A percentile compares a stretch with the other conserved stretches of the same genome.
These are phyloP conservation scores for Colletotrichum salicis DNA, from an alignment of 2,329 filamentous ascomycete species.

Conservation along the genomic window DNA sequence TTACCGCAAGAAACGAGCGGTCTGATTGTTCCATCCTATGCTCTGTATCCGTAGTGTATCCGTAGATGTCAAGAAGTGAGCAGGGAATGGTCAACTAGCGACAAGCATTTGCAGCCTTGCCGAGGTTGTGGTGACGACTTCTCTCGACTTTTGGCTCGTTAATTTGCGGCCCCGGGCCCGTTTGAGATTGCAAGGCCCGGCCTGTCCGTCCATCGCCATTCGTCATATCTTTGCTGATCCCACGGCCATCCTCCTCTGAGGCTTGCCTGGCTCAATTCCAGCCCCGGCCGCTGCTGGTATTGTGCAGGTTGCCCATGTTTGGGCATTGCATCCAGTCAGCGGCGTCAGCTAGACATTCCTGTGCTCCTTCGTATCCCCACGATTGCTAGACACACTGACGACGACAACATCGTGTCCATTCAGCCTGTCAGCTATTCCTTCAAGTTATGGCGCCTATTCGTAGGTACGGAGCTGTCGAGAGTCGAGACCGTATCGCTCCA, in stretches of 20 bases:
- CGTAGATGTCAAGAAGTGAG: background rate
- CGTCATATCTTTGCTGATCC: conserved; percentile 13
- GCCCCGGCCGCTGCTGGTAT: background rate
- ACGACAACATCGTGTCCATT: conserved; percentile 9
- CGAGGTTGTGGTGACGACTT: background rate
- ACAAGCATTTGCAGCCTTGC: background rate
- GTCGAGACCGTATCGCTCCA: background rate
- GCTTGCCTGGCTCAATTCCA: background rate
- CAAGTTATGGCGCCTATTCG: background rate
- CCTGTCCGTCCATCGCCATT: conserved; percentile 17
- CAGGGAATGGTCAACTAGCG: background rate
- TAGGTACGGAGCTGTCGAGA: background rate
- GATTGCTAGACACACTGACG: conserved; percentile 23
- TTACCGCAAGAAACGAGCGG: background rate
- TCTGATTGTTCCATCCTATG: background rate
- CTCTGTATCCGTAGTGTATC: background rate
- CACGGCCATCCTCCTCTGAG: background rate
- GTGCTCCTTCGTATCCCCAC: conserved; percentile 10
- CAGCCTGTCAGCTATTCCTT: background rate
- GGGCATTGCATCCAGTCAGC: conserved; percentile 3
- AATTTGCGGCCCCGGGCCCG: conserved; percentile 20
- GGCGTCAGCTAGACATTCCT: conserved; percentile 26
- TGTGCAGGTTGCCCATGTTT: background rate
- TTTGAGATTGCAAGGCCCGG: conserved; percentile 21
- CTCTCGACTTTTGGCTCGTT: background rate